Evolutionary conservation across 1,284 basidiomycete genomes (phyloP).

Genomic region (Rhodofomes roseus): DNA sequence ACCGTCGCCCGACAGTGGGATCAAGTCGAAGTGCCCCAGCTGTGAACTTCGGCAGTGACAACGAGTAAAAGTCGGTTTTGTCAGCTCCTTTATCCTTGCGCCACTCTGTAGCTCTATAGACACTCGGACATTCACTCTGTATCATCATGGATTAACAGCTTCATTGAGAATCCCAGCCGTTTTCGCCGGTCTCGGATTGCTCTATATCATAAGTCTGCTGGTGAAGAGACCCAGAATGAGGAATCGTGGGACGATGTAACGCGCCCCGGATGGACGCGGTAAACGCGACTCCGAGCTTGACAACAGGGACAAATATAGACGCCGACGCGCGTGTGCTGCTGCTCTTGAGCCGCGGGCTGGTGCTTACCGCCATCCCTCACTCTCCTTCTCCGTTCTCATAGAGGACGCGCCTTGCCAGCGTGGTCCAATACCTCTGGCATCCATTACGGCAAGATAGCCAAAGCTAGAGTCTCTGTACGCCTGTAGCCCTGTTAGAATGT

Average conservation of each 20-base stretch:
- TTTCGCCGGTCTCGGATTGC: no score
- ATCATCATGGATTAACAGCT: background rate
- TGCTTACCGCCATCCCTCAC: conserved; percentile 8
- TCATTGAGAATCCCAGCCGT: background rate
- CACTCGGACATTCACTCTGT: background rate
- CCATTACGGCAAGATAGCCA: conserved; percentile 8
- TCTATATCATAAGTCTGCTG: no score
- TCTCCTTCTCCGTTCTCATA: conserved; percentile 13
- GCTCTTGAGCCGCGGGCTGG: conserved; percentile 1
- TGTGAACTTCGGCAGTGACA: conserved; percentile 37
- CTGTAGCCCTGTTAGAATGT: conserved; percentile 40
- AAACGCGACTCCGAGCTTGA: conserved; percentile 25
- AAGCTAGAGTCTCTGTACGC: conserved; percentile 15
- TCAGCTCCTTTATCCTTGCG: background rate
- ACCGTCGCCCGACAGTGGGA: conserved; percentile 54
- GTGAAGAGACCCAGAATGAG: background rate
- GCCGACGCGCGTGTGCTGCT: conserved; percentile 7
- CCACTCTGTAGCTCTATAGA: conserved; percentile 16
- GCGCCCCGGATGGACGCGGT: conserved; percentile 8
- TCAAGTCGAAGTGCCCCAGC: conserved; percentile 46
- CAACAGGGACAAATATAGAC: conserved; percentile 26
- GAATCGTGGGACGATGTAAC: background rate
- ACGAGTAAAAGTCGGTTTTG: conserved; percentile 26
- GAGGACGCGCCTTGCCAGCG: conserved; percentile 18
- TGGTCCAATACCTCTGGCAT: conserved; percentile 16